Base-by-base conservation (phyloP, 192 early-diverging fungal genomes). In the Coemansia sp. region DNA sequence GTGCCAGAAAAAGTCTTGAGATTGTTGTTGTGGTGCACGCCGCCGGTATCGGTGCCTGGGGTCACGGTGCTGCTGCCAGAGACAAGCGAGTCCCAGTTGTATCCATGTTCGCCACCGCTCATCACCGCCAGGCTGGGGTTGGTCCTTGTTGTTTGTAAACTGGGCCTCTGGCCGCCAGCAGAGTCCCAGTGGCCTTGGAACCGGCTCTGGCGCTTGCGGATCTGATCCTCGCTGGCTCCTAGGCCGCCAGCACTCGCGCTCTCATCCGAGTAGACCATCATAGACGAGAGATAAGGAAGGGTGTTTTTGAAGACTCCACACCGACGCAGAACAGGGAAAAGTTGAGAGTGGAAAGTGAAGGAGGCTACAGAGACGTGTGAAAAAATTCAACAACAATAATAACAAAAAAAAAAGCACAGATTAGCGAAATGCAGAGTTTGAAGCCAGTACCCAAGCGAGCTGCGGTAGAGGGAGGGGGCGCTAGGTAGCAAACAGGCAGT, bases 121-220 rank as follows among this genome's bases (percentile, higher is more conserved):
- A 29, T 36, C 27, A 46, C 29, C 9, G 32, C 43, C 20, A 43
- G 42, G 22, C 14, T 46, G 14, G 62, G 46, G 29, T 51, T 60
- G 29, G 39, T 60, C 36, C 49, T n/a, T 14, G 14, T 27, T 22
- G 63, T 42, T 47, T 68, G 73, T 25, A 68, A 62, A 17, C 43
- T 65, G 54, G 64, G 32, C 24, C 47, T 46, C 31, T 70, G 67
- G 59, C 46, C 46, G 54, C 65, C 57, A 1, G 79, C 61, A 22
- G 72, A 64, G 62, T 82, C 79, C 79, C 79, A 82, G 41, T 82
- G 79, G 8, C 79, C 73, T 47, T 76, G 79, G 40, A 82, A 82
- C 25, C 79, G 62, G 42, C 79, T 82, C 47, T 82, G 73, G 59
- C 73, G 79, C 63, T 76, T 82, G 36, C 62, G 73, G 42, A 67